Base-by-base conservation (phyloP, 2,329 filamentous ascomycete species). In the Cryphonectria carpinicola region DNA sequence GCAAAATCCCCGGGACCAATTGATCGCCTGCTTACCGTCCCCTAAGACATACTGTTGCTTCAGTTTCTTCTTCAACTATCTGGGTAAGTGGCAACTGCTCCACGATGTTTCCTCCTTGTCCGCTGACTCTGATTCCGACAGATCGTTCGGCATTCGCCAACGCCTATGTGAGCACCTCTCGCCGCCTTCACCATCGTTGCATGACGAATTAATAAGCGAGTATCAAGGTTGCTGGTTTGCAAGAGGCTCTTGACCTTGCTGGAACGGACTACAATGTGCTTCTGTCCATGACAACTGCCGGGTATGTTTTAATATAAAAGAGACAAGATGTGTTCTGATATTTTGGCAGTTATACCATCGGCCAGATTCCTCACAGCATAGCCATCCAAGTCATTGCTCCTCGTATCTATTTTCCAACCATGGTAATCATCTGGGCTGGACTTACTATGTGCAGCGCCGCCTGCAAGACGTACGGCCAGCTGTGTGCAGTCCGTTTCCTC, bases 381-480 rank as follows among this genome's bases (percentile, higher is more conserved):
- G 82, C 83, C 10, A 77, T 87, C n/a, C 83, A 86, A 73, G 83
- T 84, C 71, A 75, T 87, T 56, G 80, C 81, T 52, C 84, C 84
- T 1, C 79, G 84, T 28, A 79, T 84, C 65, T 86, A 83, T 77
- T 84, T 83, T 71, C 83, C 84, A 3, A 73, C 78, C 63, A 84
- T 83, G 79, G 82, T 84, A 76, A 72, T 84, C 54, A 71, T 82
- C 69, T 87, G 85, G 86, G 83, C 81, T 0, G 77, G 80, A 4
- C 76, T 87, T 28, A 87, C 84, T 0, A 75, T 75, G 73, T 65
- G 56, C 14, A 49, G 75, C 22, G 77, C 78, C 0, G 79, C 75
- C 3, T 79, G 75, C 64, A 77, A 75, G 11, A 78, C 80, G 10
- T 79, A 75, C 49, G 65, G 71, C 43, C 75, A 76, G 35, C 70